These are phyloP conservation scores for Linum trigynum DNA, from an alignment of 345 rosid genomes.

Conservation along the genomic window DNA sequence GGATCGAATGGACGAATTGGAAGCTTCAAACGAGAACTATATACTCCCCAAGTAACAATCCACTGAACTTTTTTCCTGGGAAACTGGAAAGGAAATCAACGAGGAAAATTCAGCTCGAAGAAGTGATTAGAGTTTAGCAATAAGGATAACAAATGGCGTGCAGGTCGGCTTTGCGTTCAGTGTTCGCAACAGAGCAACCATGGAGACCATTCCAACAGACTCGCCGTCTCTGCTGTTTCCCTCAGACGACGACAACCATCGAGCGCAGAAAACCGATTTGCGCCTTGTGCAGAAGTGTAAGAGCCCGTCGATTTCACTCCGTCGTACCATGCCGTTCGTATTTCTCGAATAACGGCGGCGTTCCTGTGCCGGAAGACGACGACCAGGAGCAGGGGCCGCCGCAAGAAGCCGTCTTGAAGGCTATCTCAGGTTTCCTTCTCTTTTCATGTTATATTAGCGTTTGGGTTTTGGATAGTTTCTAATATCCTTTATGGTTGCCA, in stretches of 20 bases:
- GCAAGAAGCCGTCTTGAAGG: slow-evolving; percentile 91
- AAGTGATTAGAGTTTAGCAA: not conserved
- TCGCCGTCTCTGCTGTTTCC: slow-evolving; percentile 23
- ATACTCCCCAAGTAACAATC: too few relatives aligned
- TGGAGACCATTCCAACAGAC: slow-evolving; percentile 28
- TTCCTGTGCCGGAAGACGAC: slow-evolving; percentile 17
- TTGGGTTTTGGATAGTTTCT: not conserved
- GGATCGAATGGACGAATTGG: slow-evolving; percentile 7
- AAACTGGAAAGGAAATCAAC: too few relatives aligned
- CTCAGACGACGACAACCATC: slow-evolving; percentile 13
- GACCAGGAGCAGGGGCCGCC: slow-evolving; percentile 69
- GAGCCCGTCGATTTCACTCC: slow-evolving; percentile 25
- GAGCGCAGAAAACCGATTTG: slow-evolving; percentile 19
- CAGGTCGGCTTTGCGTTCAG: slow-evolving; percentile 53
- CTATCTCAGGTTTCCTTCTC: slow-evolving; percentile 61
- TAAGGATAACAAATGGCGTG: slow-evolving; percentile 46
- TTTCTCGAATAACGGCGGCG: slow-evolving; percentile 30
- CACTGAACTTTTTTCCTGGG: too few relatives aligned
- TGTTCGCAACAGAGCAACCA: slow-evolving; percentile 40
- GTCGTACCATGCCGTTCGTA: slow-evolving; percentile 18
- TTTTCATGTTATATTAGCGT: not conserved
- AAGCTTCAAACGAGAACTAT: not conserved
- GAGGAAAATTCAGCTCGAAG: not conserved
- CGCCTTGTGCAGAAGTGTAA: slow-evolving; percentile 21
- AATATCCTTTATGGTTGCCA: not conserved